Evolutionary conservation across 1,284 basidiomycete genomes (phyloP).

Genomic region (Leccinum huronense): DNA sequence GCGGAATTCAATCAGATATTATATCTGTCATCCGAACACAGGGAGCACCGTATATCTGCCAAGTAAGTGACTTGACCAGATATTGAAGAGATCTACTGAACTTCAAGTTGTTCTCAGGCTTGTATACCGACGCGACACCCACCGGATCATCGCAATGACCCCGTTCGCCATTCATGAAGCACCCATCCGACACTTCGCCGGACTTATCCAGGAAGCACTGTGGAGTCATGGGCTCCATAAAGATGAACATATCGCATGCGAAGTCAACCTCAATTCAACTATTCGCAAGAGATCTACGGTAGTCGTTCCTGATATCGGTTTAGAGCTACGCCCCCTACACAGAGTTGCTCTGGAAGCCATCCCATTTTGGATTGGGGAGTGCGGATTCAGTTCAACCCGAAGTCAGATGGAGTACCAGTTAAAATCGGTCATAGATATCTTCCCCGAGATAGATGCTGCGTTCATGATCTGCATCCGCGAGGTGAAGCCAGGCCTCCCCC

Average conservation of each 20-base stretch:
- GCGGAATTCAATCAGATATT: background rate
- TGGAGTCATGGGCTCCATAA: background rate
- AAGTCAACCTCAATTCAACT: background rate
- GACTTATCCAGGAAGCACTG: background rate
- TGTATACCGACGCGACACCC: background rate
- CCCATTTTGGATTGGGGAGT: background rate
- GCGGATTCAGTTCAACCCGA: background rate
- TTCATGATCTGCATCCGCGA: background rate
- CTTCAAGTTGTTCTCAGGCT: background rate
- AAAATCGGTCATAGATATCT: background rate
- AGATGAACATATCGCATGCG: background rate
- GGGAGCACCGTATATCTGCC: background rate
- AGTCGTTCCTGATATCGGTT: background rate
- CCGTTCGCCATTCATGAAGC: background rate
- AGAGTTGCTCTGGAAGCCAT: background rate
- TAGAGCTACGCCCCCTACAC: background rate
- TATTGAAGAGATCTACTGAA: background rate
- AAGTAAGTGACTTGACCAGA: background rate
- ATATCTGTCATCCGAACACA: background rate
- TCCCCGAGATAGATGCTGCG: background rate
- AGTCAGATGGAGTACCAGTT: background rate
- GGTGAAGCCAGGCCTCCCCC: background rate
- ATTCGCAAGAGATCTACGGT: background rate
- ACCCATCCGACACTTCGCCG: background rate
- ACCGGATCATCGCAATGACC: background rate